A percentile compares a stretch with the other conserved stretches of the same genome.
These are phyloP conservation scores for Hibiscus syriacus DNA, from an alignment of 345 rosid species.

Conservation along the genomic window DNA sequence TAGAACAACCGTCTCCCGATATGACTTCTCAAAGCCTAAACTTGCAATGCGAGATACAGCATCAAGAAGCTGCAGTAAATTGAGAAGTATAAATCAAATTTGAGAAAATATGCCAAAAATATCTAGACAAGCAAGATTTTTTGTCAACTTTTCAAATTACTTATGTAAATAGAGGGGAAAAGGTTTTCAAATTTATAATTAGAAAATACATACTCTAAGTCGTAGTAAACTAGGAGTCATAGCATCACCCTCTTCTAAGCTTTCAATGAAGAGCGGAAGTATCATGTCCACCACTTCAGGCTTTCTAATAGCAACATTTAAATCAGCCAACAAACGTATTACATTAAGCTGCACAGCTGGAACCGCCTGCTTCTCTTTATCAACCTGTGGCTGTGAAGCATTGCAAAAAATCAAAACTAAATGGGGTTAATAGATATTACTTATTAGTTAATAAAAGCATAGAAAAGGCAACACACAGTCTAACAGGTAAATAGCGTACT, in stretches of 20 bases:
- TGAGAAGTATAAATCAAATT: slow-evolving; percentile 12
- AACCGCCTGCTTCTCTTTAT: slow-evolving; percentile 66
- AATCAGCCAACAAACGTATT: slow-evolving; percentile 86
- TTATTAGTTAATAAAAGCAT: slow-evolving; percentile 2
- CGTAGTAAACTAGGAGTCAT: slow-evolving; percentile 79
- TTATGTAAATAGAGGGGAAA: background rate
- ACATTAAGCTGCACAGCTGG: slow-evolving; percentile 81
- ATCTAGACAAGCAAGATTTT: slow-evolving; percentile 14
- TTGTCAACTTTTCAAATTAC: slow-evolving; percentile 3
- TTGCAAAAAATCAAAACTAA: background rate
- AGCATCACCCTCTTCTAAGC: slow-evolving; percentile 98
- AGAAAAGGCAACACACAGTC: background rate
- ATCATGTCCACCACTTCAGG: slow-evolving; percentile 98
- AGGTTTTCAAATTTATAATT: slow-evolving; percentile 8
- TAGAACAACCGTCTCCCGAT: slow-evolving; percentile 93
- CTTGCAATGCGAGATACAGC: slow-evolving; percentile 96
- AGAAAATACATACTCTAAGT: slow-evolving; percentile 59
- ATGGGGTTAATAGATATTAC: background rate
- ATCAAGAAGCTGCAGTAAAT: slow-evolving; percentile 80
- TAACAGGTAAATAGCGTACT: background rate
- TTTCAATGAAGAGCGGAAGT: slow-evolving; percentile 93
- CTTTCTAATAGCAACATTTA: slow-evolving; percentile 83
- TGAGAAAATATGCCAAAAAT: slow-evolving; percentile 21
- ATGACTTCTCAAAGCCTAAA: slow-evolving; percentile 97
- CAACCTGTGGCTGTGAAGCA: slow-evolving; percentile 44